Evolutionary conservation across 495 filamentous ascomycete genomes (phyloP).

Genomic region (Neurospora africana): DNA sequence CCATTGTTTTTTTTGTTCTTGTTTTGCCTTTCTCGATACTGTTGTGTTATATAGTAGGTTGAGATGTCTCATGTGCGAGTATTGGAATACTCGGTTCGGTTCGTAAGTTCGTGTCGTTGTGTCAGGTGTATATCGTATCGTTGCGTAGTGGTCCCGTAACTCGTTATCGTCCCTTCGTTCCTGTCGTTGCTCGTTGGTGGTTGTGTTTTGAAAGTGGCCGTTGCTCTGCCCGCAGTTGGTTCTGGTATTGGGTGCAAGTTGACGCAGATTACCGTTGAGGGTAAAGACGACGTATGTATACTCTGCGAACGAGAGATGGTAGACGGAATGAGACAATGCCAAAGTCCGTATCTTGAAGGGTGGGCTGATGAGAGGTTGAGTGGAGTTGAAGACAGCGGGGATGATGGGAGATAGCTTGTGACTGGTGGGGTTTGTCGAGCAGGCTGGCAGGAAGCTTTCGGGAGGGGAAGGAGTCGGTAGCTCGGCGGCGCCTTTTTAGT

Average conservation of each 20-base stretch:
- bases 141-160: background rate
- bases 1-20: conserved; percentile 40
- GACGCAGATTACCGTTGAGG: background rate
- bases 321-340: background rate
- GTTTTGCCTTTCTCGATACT: background rate
- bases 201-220: background rate
- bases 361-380: background rate
- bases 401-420: background rate
- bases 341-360: background rate
- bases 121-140: background rate
- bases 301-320: background rate
- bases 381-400: background rate
- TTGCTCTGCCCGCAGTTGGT: background rate
- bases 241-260: background rate
- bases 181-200: background rate
- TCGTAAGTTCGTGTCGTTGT: background rate
- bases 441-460: background rate
- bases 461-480: background rate
- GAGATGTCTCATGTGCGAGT: background rate
- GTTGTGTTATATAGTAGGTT: background rate
- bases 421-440: background rate
- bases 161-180: background rate
- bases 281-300: background rate
- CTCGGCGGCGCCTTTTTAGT: background rate
- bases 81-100: background rate